These are phyloP conservation scores for Hyphopichia fennica DNA, from an alignment of 1,139 yeast genomes.

Conservation along the genomic window DNA sequence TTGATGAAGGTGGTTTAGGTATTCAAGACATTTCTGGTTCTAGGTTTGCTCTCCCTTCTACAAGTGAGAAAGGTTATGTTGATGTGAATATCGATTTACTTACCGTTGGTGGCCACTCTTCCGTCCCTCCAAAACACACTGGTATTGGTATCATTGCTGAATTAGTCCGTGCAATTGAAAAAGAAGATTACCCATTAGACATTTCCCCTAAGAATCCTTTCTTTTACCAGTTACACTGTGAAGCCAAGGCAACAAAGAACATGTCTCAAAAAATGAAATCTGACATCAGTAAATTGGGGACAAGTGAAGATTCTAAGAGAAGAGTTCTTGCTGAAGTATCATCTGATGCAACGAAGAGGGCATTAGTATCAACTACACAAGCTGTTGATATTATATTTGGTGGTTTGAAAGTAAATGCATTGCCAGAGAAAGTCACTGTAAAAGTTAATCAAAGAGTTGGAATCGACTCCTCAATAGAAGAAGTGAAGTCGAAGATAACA, in stretches of 20 bases:
- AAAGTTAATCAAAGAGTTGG: slow-evolving; percentile 38
- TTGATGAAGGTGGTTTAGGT: slow-evolving; percentile 45
- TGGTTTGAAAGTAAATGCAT: slow-evolving; percentile 42
- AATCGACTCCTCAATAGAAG: slow-evolving; percentile 24
- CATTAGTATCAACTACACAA: slow-evolving; percentile 37
- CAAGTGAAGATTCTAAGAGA: too few relatives aligned
- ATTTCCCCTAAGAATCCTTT: slow-evolving; percentile 36
- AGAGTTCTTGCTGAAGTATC: slow-evolving; percentile 20
- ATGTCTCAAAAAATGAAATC: slow-evolving; percentile 30
- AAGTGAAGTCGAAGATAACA: too few relatives aligned
- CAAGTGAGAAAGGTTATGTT: slow-evolving; percentile 43
- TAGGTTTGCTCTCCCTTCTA: slow-evolving; percentile 37
- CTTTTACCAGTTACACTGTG: slow-evolving; percentile 34
- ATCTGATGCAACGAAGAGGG: slow-evolving; percentile 19
- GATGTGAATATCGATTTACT: slow-evolving; percentile 33
- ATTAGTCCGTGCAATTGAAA: slow-evolving; percentile 35
- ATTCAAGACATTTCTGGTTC: slow-evolving; percentile 27
- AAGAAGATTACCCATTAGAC: slow-evolving; percentile 33
- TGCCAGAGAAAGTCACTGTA: slow-evolving; percentile 37
- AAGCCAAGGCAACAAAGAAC: slow-evolving; percentile 32
- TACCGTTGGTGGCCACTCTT: slow-evolving; percentile 49
- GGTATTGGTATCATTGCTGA: slow-evolving; percentile 46
- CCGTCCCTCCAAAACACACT: slow-evolving; percentile 47
- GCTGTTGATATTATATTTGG: slow-evolving; percentile 37
- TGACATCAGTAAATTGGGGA: slow-evolving; percentile 29